phyloP scores from a whole-genome alignment of 495 filamentous ascomycete species.

The Letharia columbiana region DNA sequence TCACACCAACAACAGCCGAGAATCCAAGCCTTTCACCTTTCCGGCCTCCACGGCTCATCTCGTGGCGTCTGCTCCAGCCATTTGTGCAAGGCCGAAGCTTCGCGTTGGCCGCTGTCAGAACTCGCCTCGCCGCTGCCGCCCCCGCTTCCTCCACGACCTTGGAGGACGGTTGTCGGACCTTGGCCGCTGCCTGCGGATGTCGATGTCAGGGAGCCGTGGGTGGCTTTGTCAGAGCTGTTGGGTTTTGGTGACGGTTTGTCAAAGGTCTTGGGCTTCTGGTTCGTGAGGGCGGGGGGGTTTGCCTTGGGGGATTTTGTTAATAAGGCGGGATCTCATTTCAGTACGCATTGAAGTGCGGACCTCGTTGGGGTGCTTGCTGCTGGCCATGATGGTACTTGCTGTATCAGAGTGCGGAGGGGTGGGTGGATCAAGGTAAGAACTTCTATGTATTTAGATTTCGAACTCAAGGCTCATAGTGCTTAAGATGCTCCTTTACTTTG shows the following conservation, averaged over 20 bases:
- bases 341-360: background rate
- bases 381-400: background rate
- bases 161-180: no score
- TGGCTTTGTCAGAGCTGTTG: constrained; percentile 2
- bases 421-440: background rate
- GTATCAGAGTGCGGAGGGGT: background rate
- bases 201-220: background rate
- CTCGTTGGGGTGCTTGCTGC: background rate
- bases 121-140: background rate
- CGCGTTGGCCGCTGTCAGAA: background rate
- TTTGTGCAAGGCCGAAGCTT: background rate
- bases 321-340: background rate
- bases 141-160: background rate
- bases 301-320: background rate
- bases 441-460: background rate
- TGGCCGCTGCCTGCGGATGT: background rate
- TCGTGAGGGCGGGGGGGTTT: background rate
- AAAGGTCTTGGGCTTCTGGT: background rate
- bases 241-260: background rate
- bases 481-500: background rate
- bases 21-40: background rate
- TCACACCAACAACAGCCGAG: background rate
- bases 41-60: background rate
- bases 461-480: background rate
- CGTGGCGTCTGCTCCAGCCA: constrained; percentile 2